Base-by-base conservation (phyloP, 169 alveolate species). In the Eimeria necatrix region DNA sequence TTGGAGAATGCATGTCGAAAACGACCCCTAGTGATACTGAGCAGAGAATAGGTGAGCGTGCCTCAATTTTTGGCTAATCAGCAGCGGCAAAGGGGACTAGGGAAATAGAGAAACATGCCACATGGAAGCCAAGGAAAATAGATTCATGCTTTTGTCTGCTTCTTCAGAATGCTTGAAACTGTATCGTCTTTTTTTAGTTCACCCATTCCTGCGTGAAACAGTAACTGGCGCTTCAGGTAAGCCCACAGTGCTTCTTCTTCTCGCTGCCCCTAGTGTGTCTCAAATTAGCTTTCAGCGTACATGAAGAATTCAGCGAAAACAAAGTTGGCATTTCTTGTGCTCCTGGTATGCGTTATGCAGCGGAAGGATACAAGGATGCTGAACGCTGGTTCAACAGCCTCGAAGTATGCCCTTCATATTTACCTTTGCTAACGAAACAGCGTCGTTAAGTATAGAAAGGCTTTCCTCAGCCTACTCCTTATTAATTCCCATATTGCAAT, bases 201-300 rank as follows among this genome's bases (percentile, higher is more conserved):
- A 80, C 12, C 88, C 88, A 3, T 26, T 80, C 49, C 51, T 80
- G 12, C 88, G 68, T 9, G 88, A 80, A 24, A 46, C 61, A 14
- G n/a, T 80, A 46, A 16, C 88, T 0, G 88, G 68, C 49, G 88
- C 88, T 41, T 51, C 88, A 48, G 14, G 88, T 80, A 51, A 20
- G 88, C 68, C 20, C 49, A 4, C 68, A 51, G 7, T 7, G 22
- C 7, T 12, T 6, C 68, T 16, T 56, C 14, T 56, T 56, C 64
- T 8, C 20, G 56, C 56, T 14, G 32, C 51, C 24, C 26, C 60
- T 52, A 24, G 53, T 56, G 68, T 18, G 32, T 20, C 32, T 48
- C 6, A 48, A 0, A 76, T 7, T 3, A 7, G 18, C 41, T 20
- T 20, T 14, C 4, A 10, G 18, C 26, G 2, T 14, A 8, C 48